Conservation (phyloP, 148 eudicot genomes). For the Persicaria maculosa region DNA sequence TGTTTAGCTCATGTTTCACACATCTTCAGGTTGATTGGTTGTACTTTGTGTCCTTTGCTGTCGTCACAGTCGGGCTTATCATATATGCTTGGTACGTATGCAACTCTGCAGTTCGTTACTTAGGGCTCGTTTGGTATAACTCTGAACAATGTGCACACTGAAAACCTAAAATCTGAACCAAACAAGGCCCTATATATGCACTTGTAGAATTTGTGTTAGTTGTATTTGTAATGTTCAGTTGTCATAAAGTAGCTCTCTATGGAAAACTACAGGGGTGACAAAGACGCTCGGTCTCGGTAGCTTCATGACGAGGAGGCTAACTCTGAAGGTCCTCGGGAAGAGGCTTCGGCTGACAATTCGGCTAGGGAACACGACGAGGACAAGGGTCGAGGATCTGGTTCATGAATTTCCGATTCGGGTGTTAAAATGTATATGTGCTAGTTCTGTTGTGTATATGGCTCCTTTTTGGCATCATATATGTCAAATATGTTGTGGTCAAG, state of each 20-base stretch:
- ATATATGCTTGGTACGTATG: constrained; percentile 67
- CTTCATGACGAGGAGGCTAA: background rate
- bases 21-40: constrained; percentile 82
- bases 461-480: background rate
- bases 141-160: no score
- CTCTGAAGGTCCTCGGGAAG: background rate
- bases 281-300: background rate
- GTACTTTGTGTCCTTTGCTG: constrained; percentile 68
- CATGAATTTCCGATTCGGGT: background rate
- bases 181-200: no score
- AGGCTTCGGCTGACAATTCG: background rate
- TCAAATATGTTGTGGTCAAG: no score
- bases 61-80: constrained; percentile 60
- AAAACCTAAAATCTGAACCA: no score
- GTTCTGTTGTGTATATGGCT: background rate
- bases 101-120: background rate
- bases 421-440: background rate
- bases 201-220: no score
- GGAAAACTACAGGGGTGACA: constrained; percentile 7
- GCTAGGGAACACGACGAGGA: background rate
- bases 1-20: constrained; percentile 7
- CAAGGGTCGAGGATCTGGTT: background rate
- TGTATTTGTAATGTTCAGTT: background rate
- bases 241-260: no score
- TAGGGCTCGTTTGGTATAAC: background rate